These are phyloP conservation scores for Oropetium thomaeum DNA, from an alignment of 176 grass and related monocot species.

Conservation along the genomic window DNA sequence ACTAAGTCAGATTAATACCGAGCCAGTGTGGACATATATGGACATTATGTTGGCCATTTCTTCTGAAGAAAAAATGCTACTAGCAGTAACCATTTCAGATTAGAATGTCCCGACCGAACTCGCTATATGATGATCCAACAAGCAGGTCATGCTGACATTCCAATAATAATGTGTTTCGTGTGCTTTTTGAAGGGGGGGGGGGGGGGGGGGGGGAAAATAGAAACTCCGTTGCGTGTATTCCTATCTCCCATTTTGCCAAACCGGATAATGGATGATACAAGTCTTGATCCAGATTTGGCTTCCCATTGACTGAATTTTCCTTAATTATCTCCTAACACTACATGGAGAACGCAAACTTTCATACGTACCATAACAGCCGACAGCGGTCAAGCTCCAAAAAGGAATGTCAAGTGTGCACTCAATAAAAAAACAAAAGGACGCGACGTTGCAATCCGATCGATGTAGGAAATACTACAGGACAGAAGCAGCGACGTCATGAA, in stretches of 20 bases:
- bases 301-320: not conserved
- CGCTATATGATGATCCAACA: not conserved
- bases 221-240: not conserved
- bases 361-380: not conserved
- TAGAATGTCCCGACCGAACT: not conserved
- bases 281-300: not conserved
- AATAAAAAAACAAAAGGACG: not conserved
- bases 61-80: not conserved
- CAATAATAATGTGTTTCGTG: not conserved
- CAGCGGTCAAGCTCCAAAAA: slow-evolving; percentile 26
- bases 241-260: slow-evolving; percentile 2
- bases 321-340: too few species aligned
- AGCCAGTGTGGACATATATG: too few species aligned
- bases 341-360: not conserved
- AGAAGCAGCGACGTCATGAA: slow-evolving; percentile 15
- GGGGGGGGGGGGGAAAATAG: too few species aligned
- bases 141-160: slow-evolving; percentile 18
- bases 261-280: not conserved
- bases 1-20: not conserved
- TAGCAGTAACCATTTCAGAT: not conserved
- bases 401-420: slow-evolving; percentile 28
- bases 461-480: not conserved
- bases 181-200: not conserved
- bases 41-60: not conserved
- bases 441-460: not conserved